Evolutionary conservation across 2,329 filamentous ascomycete genomes (phyloP), one percentile per base, ranked within the genome.

Genomic region (Lomentospora prolificans): DNA sequence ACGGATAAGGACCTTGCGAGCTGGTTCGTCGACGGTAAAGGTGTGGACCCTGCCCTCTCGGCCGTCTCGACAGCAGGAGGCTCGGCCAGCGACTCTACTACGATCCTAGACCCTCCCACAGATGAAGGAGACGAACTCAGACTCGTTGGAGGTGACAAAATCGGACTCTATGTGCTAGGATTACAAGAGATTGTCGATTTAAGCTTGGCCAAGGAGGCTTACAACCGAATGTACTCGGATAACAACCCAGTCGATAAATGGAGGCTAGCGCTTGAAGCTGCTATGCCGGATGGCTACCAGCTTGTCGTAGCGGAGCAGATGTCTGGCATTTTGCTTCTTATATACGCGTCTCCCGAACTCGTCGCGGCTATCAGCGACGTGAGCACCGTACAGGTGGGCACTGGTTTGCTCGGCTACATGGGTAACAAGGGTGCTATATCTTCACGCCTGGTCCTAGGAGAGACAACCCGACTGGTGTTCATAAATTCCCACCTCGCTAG

Each of bases 391-490:
- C 86, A 82, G 57, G 86, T 97, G 6, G 92, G 91, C 0, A 99
- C 94, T 0, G 94, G 94, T 0, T 70, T 97, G 46, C 81, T 95
- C 70, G 92, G 92, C 0, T 96, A 96, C 65, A 86, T 96, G 74
- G 94, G 94, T 8, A 99, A 99, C 69, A 99, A 99, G 68, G 94
- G 94, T 1, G 92, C 89, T 3, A 86, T 96, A 0, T 82, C 86
- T 3, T 87, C 87, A 3, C 81, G 92, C 19, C 74, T 99, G 3
- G 77, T 99, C 1, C 73, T 99, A 1, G 94, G 92, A 2, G 94
- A 96, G 67, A 90, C 90, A 0, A 96, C 94, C 0, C 81, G 87
- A 28, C 72, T 99, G 56, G 86, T 94, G 24, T 96, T 99, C 67
- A 77, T 96, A 61, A 96, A 99, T 68, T 89, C 83, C 57, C 94